phyloP scores from a whole-genome alignment of 1,284 basidiomycete genomes.

The Marasmius oreades region DNA sequence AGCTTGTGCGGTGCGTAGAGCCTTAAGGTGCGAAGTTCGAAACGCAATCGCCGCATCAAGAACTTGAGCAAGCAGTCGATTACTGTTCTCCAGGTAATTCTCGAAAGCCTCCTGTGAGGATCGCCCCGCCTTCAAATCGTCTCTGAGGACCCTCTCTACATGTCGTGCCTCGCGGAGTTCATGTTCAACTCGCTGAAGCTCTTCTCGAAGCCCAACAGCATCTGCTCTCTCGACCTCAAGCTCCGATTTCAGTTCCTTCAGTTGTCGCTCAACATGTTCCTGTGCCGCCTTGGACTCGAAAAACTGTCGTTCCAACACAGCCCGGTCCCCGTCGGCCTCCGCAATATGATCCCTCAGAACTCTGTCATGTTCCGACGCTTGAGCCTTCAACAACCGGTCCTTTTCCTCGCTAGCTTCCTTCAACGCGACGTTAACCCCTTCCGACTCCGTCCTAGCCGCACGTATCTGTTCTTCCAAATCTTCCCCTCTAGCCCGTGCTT shows the following conservation, averaged over 20 bases:
- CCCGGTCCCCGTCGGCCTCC: constrained; percentile 88
- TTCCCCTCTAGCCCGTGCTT: constrained; percentile 67
- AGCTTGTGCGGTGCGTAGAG: constrained; percentile 56
- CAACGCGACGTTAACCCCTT: constrained; percentile 63
- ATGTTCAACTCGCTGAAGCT: constrained; percentile 65
- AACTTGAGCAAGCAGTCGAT: constrained; percentile 66
- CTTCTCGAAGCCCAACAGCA: constrained; percentile 63
- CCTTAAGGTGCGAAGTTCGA: constrained; percentile 68
- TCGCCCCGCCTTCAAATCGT: constrained; percentile 57
- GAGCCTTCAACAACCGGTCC: constrained; percentile 68
- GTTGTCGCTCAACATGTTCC: constrained; percentile 54
- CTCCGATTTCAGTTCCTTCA: constrained; percentile 58
- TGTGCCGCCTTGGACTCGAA: constrained; percentile 66
- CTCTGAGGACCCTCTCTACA: constrained; percentile 58
- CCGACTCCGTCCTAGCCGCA: constrained; percentile 61
- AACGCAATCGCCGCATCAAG: constrained; percentile 73
- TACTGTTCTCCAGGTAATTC: constrained; percentile 55
- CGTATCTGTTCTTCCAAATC: constrained; percentile 72
- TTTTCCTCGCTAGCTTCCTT: constrained; percentile 68
- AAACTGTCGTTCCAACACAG: constrained; percentile 85
- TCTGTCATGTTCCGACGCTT: constrained; percentile 80
- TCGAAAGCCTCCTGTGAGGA: constrained; percentile 67
- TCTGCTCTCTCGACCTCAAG: constrained; percentile 61
- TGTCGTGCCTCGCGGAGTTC: constrained; percentile 62
- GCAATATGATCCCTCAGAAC: constrained; percentile 84